Conservation (phyloP, 2,329 filamentous ascomycete species). For the Lojkania enalia region DNA sequence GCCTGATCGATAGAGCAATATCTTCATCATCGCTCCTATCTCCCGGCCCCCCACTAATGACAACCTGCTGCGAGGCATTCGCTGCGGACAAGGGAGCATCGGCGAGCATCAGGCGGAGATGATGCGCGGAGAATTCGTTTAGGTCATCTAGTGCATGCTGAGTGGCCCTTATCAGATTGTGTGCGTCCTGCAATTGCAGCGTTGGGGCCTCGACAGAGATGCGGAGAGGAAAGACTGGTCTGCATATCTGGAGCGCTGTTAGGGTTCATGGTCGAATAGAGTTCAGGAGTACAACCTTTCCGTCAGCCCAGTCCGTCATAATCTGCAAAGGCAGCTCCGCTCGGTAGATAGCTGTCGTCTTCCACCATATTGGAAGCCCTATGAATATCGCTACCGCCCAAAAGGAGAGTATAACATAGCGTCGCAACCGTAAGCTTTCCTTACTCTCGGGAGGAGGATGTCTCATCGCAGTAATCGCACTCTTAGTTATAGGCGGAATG, state of each 20-base stretch:
- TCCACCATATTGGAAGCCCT: constrained; percentile 93
- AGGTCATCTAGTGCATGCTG: constrained; percentile 85
- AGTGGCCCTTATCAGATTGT: constrained; percentile 75
- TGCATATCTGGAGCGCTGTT: constrained; percentile 67
- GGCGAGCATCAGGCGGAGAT: constrained; percentile 71
- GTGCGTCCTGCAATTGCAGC: constrained; percentile 61
- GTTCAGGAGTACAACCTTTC: constrained; percentile 64
- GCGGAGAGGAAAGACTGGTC: constrained; percentile 82
- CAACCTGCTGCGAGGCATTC: constrained; percentile 37
- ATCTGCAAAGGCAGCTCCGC: constrained; percentile 78
- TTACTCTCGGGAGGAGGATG: constrained; percentile 76
- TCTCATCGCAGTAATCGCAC: constrained; percentile 8
- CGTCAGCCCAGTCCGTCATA: constrained; percentile 92
- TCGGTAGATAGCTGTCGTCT: constrained; percentile 89
- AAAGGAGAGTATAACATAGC: constrained; percentile 80
- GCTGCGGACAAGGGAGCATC: constrained; percentile 28
- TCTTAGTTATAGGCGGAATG: constrained; percentile 1
- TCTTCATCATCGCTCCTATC: constrained; percentile 46
- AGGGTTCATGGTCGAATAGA: constrained; percentile 3
- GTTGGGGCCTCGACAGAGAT: constrained; percentile 75
- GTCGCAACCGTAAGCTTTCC: constrained; percentile 69
- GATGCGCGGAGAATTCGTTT: constrained; percentile 83
- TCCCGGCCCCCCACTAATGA: constrained; percentile 30
- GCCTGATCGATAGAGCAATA: constrained; percentile 69
- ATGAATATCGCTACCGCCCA: constrained; percentile 84